Evolutionary conservation across 805 yeast genomes (phyloP), one percentile per base, ranked within the genome.

Genomic region (Komagataella ulmi): DNA sequence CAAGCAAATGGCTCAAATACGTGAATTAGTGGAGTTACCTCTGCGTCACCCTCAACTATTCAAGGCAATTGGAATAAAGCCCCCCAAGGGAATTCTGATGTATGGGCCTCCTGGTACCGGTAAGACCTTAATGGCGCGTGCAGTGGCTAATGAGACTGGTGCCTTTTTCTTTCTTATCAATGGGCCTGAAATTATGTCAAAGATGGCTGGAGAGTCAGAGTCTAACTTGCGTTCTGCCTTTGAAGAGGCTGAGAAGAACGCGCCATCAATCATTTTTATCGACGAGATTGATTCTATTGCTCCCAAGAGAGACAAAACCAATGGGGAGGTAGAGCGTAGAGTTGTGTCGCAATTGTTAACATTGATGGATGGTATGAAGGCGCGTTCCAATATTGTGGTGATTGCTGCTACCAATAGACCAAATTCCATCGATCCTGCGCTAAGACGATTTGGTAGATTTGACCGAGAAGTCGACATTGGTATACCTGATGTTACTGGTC

Each of bases 41-140:
- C 78, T 93, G 63, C 86, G 99, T 74, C 99, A 93, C 69, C 99
- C 99, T 50, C 98, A 93, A 72, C 79, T 93, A 62, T 93, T 93
- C 78, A 93, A 93, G 74, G 83, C 95, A 44, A 91, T 93, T 64
- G 99, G 99, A 79, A 93, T 93, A 67, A 93, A 93, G 69, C 99
- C 99, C 14, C 47, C 47, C 99, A 93, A 93, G 67, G 99, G 99
- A 66, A 98, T 97, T 3, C 75, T 93, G 51, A 88, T 93, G 90
- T 93, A 93, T 65, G 99, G 99, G 44, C 98, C 99, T 7, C 99
- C 99, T 51, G 99, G 99, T 67, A 93, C 99, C 1, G 99, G 99
- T 67, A 93, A 93, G 70, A 93, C 99, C 36, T 76, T 93, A 59
- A 89, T 93, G 96, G 99, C 99, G 1, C 83, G 99, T 68, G 99